phyloP scores from a whole-genome alignment of 768 basidiomycete species.

The Suillus subalutaceus region DNA sequence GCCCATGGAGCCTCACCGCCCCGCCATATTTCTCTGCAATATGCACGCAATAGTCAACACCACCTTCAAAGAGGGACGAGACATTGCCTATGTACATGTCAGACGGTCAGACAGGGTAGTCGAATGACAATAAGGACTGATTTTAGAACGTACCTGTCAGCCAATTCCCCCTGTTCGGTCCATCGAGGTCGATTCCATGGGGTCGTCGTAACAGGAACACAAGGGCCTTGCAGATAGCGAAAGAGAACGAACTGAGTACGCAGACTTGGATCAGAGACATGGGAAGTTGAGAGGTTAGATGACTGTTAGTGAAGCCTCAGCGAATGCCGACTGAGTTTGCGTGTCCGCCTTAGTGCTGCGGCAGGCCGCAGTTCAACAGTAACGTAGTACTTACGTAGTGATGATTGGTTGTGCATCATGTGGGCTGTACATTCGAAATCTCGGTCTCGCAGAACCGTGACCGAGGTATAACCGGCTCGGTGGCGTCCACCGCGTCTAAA shows the following conservation, averaged over 20 bases:
- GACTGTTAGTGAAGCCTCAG: not conserved
- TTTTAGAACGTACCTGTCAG: not conserved
- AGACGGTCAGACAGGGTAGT: not conserved
- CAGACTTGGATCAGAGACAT: constrained; percentile 3
- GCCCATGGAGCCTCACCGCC: constrained; percentile 47
- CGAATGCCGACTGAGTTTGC: not conserved
- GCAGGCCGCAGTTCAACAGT: not conserved
- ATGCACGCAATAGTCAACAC: constrained; percentile 39
- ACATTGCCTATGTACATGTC: constrained; percentile 34
- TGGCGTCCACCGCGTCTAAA: no score
- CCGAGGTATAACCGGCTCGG: no score
- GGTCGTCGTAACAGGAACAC: not conserved
- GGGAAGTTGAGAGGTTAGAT: no score
- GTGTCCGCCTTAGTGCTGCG: not conserved
- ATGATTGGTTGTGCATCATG: no score
- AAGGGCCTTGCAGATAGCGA: not conserved
- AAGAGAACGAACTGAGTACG: not conserved
- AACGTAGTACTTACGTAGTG: no score
- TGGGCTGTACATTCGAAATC: no score
- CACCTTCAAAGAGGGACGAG: constrained; percentile 35
- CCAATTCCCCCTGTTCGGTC: not conserved
- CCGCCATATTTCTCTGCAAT: constrained; percentile 39
- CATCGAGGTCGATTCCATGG: constrained; percentile 1
- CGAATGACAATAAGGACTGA: not conserved
- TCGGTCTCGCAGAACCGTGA: no score